A percentile compares a stretch with the other conserved stretches of the same genome.
Evolutionary conservation across 2,329 filamentous ascomycete species (phyloP).

Genomic region (Sarocladium kiliense): DNA sequence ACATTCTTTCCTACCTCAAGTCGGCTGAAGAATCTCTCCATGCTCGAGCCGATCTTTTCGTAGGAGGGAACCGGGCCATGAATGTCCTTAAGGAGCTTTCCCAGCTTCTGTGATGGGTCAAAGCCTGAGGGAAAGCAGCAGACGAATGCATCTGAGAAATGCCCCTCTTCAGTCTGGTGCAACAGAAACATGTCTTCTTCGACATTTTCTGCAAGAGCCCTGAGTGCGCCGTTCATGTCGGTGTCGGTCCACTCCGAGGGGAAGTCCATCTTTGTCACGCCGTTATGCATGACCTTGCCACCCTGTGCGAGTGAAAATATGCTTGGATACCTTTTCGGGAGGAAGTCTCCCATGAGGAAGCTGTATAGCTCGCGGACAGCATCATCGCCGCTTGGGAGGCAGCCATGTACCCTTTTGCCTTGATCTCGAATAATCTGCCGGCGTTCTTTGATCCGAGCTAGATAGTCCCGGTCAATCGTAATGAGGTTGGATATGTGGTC

Average conservation of each 20-base stretch:
- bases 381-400: slow-evolving; percentile 29
- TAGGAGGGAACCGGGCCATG: slow-evolving; percentile 49
- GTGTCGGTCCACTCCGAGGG: slow-evolving; percentile 17
- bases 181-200: slow-evolving; percentile 53
- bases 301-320: slow-evolving; percentile 37
- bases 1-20: slow-evolving; percentile 42
- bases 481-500: slow-evolving; percentile 45
- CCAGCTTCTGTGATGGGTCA: slow-evolving; percentile 44
- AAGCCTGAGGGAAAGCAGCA: slow-evolving; percentile 50
- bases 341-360: slow-evolving; percentile 40
- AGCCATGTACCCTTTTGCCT: slow-evolving; percentile 35
- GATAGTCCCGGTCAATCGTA: slow-evolving; percentile 46
- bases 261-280: slow-evolving; percentile 26
- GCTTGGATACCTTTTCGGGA: slow-evolving; percentile 42
- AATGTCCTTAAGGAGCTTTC: slow-evolving; percentile 41
- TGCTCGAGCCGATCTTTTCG: slow-evolving; percentile 48
- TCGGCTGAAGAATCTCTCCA: slow-evolving; percentile 48
- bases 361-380: slow-evolving; percentile 44
- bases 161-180: slow-evolving; percentile 33
- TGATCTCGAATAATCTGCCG: slow-evolving; percentile 33
- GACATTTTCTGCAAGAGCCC: slow-evolving; percentile 41
- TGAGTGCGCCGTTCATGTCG: slow-evolving; percentile 29
- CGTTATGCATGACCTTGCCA: slow-evolving; percentile 31
- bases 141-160: slow-evolving; percentile 41
- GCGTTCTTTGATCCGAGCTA: slow-evolving; percentile 35